A percentile compares a stretch with the other conserved stretches of the same genome.
phyloP scores from a whole-genome alignment of 1,139 yeast genomes.

The Blastobotrys persicus region DNA sequence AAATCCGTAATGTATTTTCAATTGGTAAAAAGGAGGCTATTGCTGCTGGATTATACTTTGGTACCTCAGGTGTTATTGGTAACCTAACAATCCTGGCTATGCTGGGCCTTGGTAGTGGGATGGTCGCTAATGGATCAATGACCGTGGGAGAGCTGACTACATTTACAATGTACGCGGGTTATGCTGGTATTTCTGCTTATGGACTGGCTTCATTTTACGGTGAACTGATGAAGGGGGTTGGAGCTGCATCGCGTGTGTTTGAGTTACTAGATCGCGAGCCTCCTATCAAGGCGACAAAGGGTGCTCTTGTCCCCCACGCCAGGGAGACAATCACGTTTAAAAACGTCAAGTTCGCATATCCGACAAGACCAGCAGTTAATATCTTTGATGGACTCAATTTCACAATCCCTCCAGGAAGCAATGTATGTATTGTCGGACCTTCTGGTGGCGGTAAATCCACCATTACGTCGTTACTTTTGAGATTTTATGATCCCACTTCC shows the following conservation, averaged over 20 bases:
- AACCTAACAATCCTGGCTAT: constrained; percentile 75
- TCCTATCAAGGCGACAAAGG: constrained; percentile 59
- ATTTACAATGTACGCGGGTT: constrained; percentile 89
- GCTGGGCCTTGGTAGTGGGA: constrained; percentile 73
- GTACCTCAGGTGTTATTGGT: constrained; percentile 77
- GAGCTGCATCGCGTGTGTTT: constrained; percentile 90
- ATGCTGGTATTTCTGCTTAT: constrained; percentile 85
- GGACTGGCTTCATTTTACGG: constrained; percentile 89
- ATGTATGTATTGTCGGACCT: constrained; percentile 93
- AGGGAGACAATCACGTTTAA: constrained; percentile 58
- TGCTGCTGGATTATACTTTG: constrained; percentile 61
- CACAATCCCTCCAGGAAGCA: constrained; percentile 74
- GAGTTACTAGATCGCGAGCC: constrained; percentile 81
- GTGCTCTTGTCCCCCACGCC: constrained; percentile 46
- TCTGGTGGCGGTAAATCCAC: constrained; percentile 96
- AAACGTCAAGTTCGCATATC: constrained; percentile 72
- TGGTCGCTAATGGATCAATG: constrained; percentile 68
- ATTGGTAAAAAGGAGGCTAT: constrained; percentile 80
- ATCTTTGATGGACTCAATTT: constrained; percentile 67
- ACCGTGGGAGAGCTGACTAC: constrained; percentile 89
- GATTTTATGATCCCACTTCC: constrained; percentile 73
- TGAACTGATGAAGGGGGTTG: constrained; percentile 94
- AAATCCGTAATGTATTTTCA: constrained; percentile 68
- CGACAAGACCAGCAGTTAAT: constrained; percentile 73
- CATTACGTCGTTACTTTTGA: constrained; percentile 68